These are phyloP conservation scores for Saitozyma sp. DNA, from an alignment of 768 basidiomycete genomes.

Conservation along the genomic window DNA sequence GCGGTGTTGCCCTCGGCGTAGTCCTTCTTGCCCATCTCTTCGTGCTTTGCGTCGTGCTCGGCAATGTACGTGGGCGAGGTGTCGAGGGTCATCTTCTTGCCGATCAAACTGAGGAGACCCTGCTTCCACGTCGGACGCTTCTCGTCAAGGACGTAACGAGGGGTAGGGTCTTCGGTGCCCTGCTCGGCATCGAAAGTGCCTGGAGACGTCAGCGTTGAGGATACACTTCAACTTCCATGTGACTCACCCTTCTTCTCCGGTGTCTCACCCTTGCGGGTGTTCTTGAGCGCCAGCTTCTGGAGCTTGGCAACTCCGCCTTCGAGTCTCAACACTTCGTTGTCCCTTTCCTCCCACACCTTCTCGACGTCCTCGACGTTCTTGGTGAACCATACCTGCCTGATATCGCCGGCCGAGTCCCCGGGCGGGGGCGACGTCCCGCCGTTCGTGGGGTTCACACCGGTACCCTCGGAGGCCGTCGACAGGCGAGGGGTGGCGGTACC, in stretches of 20 bases:
- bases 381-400: conserved; percentile 50
- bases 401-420: conserved; percentile 22
- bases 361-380: conserved; percentile 48
- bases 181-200: conserved; percentile 32
- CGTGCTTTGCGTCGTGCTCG: conserved; percentile 43
- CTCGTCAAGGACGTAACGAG: conserved; percentile 47
- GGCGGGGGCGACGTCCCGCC: too few relatives aligned
- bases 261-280: conserved; percentile 51
- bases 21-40: conserved; percentile 30
- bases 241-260: conserved; percentile 46
- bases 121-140: conserved; percentile 52
- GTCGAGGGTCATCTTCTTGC: conserved; percentile 48
- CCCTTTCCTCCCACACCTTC: conserved; percentile 48
- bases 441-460: conserved; percentile 6
- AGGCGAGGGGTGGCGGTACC: conserved; percentile 22
- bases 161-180: too few relatives aligned
- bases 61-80: conserved; percentile 46
- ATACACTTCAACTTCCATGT: too few relatives aligned
- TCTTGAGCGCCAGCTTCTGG: conserved; percentile 50
- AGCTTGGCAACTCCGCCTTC: conserved; percentile 52
- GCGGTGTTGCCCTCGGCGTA: conserved; percentile 46
- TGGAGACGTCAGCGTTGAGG: conserved; percentile 36
- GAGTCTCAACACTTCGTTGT: conserved; percentile 49
- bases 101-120: conserved; percentile 49
- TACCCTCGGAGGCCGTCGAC: conserved; percentile 16